Evolutionary conservation across 2,329 filamentous ascomycete genomes (phyloP), one percentile per base, ranked within the genome.

Genomic region (Sarocladium oryzae): DNA sequence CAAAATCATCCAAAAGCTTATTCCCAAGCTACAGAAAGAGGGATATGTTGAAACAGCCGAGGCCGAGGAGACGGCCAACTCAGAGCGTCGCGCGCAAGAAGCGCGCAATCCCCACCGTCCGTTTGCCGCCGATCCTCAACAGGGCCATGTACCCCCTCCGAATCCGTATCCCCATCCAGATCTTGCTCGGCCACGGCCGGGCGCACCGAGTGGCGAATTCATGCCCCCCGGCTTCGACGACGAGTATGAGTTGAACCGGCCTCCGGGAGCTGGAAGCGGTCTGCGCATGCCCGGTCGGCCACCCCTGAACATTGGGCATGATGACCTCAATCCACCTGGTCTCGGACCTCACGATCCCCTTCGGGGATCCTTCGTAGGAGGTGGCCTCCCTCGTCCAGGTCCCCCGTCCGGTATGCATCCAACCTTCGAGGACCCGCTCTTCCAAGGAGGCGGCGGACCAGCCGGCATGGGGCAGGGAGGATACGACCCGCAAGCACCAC

Each of bases 141-240:
- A 69, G 55, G 85, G 85, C 23, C 83, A 84, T 16, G 77, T 79
- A 13, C 86, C 86, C 3, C 79, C 84, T 56, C 87, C 86, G 1
- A 61, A 84, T 56, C 69, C 79, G 1, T 23, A 33, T 36, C 50
- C 52, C n/a, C 76, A 87, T 32, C 81, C 77, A 10, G 77, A 73
- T 2, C 75, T 78, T 35, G 78, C 79, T 13, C 60, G 58, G 13
- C 82, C 77, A 0, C 74, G 79, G 18, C 87, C 87, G 1, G 41
- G 32, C 10, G 46, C 54, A 1, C 90, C 91, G 0, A 70, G 78
- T 0, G 83, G 76, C 9, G 88, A 91, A 57, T 90, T 95, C 57
- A 82, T 86, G 1, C 91, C 92, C 0, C 93, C 93, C 0, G 89
- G 82, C 18, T 97, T 97, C 57, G 93, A 97, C 57, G 92, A 99